Percentiles rank a stretch among this genome's conserved stretches.
Evolutionary conservation across 1,284 basidiomycete genomes (phyloP).

Genomic region (Puccinia horiana): DNA sequence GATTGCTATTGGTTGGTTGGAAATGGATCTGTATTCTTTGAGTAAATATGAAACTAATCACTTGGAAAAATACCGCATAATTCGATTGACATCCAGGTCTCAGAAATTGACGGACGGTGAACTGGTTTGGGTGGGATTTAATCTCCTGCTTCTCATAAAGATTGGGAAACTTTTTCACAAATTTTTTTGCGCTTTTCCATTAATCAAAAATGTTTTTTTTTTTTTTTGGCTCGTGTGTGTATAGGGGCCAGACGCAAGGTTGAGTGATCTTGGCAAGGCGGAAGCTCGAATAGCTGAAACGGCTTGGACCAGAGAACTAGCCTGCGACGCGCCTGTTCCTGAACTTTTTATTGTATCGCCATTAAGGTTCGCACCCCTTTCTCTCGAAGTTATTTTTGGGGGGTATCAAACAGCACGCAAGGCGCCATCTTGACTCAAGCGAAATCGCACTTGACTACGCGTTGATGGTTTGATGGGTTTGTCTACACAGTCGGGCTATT

Average conservation of each 20-base stretch:
- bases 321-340: constrained; percentile 6
- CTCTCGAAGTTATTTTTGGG: background rate
- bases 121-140: constrained; percentile 18
- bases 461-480: background rate
- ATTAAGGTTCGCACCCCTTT: constrained; percentile 5
- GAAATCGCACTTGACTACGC: background rate
- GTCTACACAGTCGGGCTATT: constrained; percentile 20
- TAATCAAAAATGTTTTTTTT: background rate
- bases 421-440: background rate
- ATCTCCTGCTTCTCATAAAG: background rate
- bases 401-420: background rate
- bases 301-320: constrained; percentile 41
- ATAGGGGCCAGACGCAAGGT: constrained; percentile 43
- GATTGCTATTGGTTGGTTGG: constrained; percentile 53
- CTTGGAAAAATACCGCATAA: background rate
- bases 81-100: constrained; percentile 4
- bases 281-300: constrained; percentile 7
- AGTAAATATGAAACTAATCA: background rate
- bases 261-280: constrained; percentile 14
- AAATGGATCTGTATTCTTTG: background rate
- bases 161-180: background rate
- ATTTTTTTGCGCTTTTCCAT: background rate
- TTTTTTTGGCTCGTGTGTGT: background rate
- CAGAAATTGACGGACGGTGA: constrained; percentile 29
- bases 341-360: constrained; percentile 40